These are phyloP conservation scores for Flaveria ramosissima DNA, from an alignment of 129 eudicot genomes.

Conservation along the genomic window DNA sequence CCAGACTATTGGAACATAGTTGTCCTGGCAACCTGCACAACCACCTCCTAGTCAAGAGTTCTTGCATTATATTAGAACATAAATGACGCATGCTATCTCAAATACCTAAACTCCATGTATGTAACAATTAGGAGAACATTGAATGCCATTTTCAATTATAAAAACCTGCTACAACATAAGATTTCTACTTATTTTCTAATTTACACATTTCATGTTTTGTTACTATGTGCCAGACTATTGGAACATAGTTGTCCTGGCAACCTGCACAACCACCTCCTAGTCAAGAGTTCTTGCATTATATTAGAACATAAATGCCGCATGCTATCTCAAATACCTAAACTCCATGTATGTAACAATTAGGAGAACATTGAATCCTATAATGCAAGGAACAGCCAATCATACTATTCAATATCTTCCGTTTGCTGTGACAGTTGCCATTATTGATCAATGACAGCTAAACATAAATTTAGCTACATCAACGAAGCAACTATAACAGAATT, in stretches of 20 bases:
- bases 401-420: background rate
- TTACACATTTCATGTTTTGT: conserved; percentile 7
- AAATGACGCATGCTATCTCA: background rate
- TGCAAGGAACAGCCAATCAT: background rate
- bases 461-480: conserved; percentile 2
- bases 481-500: background rate
- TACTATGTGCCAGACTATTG: background rate
- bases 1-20: background rate
- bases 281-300: conserved; percentile 18
- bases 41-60: conserved; percentile 25
- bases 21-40: conserved; percentile 12
- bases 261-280: conserved; percentile 28
- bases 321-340: background rate
- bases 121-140: background rate
- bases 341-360: conserved; percentile 5
- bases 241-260: background rate
- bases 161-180: conserved; percentile 14
- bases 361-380: background rate
- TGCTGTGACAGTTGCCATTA: background rate
- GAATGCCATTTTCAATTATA: no score
- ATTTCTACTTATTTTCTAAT: background rate
- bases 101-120: background rate
- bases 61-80: background rate
- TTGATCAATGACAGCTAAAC: background rate
- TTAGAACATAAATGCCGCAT: background rate